These are phyloP conservation scores for Apiotrichum laibachii DNA, from an alignment of 1,284 basidiomycete genomes.

Conservation along the genomic window DNA sequence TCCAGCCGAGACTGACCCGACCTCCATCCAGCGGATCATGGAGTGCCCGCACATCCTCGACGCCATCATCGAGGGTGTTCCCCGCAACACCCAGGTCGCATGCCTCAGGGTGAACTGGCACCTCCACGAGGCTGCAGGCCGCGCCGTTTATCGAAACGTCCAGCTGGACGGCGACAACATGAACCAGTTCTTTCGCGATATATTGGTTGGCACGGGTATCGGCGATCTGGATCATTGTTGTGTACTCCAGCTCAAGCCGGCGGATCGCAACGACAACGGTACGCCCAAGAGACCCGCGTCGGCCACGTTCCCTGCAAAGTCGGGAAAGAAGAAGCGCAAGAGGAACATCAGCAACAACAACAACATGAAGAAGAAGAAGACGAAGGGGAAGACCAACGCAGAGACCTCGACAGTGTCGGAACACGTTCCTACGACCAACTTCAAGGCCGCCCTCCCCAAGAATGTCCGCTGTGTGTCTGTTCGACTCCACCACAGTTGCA, in stretches of 20 bases:
- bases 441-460: slow-evolving; percentile 2
- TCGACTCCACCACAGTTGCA: not conserved
- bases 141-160: not conserved
- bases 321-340: not conserved
- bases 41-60: not conserved
- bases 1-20: no score
- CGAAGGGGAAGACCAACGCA: not conserved
- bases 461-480: slow-evolving; percentile 1
- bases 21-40: not conserved
- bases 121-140: slow-evolving; percentile 2
- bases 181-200: not conserved
- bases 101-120: slow-evolving; percentile 1
- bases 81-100: not conserved
- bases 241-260: no score
- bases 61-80: not conserved
- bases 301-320: no score
- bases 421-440: not conserved
- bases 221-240: not conserved
- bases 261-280: no score
- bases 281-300: no score
- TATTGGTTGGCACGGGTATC: not conserved
- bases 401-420: no score
- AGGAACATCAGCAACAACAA: no score
- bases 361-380: not conserved
- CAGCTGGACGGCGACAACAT: not conserved